A percentile compares a stretch with the other conserved stretches of the same genome.
phyloP scores from a whole-genome alignment of 2,329 filamentous ascomycete species.

The Verticillium alfalfae region DNA sequence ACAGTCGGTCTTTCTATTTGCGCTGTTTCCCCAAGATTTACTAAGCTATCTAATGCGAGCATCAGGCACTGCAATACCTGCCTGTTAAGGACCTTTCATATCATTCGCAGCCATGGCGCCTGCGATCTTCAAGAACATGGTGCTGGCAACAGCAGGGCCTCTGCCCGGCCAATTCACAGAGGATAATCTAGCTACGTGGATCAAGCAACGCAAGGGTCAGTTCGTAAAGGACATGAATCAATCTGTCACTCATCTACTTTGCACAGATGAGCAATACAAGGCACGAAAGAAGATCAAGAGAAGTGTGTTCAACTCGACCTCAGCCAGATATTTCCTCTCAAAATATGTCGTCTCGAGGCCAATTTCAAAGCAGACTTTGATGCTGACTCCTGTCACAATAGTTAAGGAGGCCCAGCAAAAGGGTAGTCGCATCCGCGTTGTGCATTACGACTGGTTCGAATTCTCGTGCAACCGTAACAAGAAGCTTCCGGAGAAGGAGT shows the following conservation, averaged over 20 bases:
- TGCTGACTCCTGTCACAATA: slow-evolving; percentile 3
- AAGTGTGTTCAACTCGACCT: slow-evolving; percentile 1
- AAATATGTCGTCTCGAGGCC: not conserved
- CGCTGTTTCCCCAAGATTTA: too few relatives aligned
- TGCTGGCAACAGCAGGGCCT: slow-evolving; percentile 53
- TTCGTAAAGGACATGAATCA: slow-evolving; percentile 46
- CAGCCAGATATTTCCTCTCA: not conserved
- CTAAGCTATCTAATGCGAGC: too few relatives aligned
- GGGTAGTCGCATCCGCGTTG: slow-evolving; percentile 26
- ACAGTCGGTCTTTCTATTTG: too few relatives aligned
- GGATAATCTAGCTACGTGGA: slow-evolving; percentile 61
- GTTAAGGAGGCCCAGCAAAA: slow-evolving; percentile 31
- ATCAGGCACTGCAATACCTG: too few relatives aligned
- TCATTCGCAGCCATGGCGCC: not conserved
- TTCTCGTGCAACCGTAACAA: slow-evolving; percentile 28
- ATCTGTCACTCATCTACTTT: slow-evolving; percentile 68
- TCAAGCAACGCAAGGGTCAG: slow-evolving; percentile 54
- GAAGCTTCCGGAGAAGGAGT: slow-evolving; percentile 27
- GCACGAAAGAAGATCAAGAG: slow-evolving; percentile 6
- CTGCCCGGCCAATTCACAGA: slow-evolving; percentile 43
- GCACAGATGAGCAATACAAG: slow-evolving; percentile 56
- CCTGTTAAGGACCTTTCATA: slow-evolving; percentile 6
- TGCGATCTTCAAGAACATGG: slow-evolving; percentile 43
- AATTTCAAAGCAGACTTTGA: not conserved
- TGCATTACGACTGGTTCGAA: slow-evolving; percentile 49